Evolutionary conservation across 345 rosid species (phyloP), one percentile per base, ranked within the genome.

Genomic region (Ailanthus altissimus): DNA sequence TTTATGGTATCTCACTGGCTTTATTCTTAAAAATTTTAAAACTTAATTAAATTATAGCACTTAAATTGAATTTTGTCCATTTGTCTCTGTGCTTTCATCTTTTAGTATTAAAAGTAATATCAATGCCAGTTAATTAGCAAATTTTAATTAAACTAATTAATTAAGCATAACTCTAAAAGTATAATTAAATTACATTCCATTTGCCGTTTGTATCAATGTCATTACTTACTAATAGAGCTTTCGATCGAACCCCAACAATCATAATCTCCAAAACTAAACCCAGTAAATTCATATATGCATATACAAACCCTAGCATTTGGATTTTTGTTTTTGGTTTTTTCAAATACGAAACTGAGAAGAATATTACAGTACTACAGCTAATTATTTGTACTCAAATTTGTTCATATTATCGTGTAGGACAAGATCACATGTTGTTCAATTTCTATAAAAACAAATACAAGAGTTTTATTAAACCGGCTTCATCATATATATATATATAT

Each of bases 11-110:
- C 75, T 80, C 76, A 70, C 73, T 80, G 62, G 4, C 18, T 18
- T 49, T 15, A 14, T 40, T 26, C 23, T 0, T 61, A 32, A 32
- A 32, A 32, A n/a, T n/a, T 32, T 32, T 32, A 32, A 32, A 32
- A n/a, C n/a, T n/a, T 32, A 32, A 32, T 32, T 32, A 32, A n/a
- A 32, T 32, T 32, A 32, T 3, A 32, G 38, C 2, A 21, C 23
- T 23, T 38, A 11, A 12, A 25, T 43, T 38, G 36, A 53, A 40
- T 18, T n/a, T 45, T 53, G 25, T 56, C 46, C 63, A 4, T 77
- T 73, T 54, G 76, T 81, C 76, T 62, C 12, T 26, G 51, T 67
- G 71, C 72, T 74, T 54, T 77, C 71, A 50, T 59, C 75, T 62
- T 67, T 4, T 80, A 54, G 67, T 57, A 28, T 49, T 28, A 32